Evolutionary conservation across 148 eudicot genomes (phyloP).

Genomic region (Spergularia bocconei): DNA sequence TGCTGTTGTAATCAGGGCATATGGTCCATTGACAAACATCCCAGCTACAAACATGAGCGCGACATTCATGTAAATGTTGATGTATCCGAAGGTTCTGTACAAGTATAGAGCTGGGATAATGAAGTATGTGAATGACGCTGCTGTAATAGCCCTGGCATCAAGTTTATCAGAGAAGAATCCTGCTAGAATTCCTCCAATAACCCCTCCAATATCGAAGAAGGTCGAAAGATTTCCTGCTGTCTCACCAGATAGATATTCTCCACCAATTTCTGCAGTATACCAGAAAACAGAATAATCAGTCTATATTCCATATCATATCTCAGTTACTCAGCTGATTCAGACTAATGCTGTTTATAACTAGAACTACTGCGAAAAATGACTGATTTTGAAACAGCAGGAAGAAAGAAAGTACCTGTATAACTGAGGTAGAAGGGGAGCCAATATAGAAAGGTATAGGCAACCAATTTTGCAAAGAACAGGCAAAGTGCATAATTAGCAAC

Average conservation of each 20-base stretch:
- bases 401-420: slow-evolving; percentile 57
- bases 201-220: slow-evolving; percentile 89
- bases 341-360: no score
- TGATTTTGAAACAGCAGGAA: not conserved
- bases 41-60: slow-evolving; percentile 70
- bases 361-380: no score
- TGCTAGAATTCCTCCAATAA: slow-evolving; percentile 82
- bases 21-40: slow-evolving; percentile 88
- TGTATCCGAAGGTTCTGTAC: slow-evolving; percentile 71
- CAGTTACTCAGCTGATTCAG: no score
- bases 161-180: slow-evolving; percentile 77
- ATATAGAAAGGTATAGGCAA: slow-evolving; percentile 85
- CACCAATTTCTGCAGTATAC: slow-evolving; percentile 69
- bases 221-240: slow-evolving; percentile 86
- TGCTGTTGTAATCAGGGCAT: slow-evolving; percentile 90
- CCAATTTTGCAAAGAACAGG: slow-evolving; percentile 88
- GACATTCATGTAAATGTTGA: slow-evolving; percentile 51
- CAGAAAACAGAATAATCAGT: not conserved
- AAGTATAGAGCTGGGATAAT: slow-evolving; percentile 77
- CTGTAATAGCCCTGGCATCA: slow-evolving; percentile 85
- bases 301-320: not conserved
- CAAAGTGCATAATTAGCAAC: slow-evolving; percentile 89
- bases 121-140: slow-evolving; percentile 82
- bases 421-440: slow-evolving; percentile 97
- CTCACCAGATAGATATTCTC: slow-evolving; percentile 68